A percentile compares a stretch with the other conserved stretches of the same genome.
Evolutionary conservation across 2,329 filamentous ascomycete species (phyloP).

Genomic region (Aspergillus clavatus): DNA sequence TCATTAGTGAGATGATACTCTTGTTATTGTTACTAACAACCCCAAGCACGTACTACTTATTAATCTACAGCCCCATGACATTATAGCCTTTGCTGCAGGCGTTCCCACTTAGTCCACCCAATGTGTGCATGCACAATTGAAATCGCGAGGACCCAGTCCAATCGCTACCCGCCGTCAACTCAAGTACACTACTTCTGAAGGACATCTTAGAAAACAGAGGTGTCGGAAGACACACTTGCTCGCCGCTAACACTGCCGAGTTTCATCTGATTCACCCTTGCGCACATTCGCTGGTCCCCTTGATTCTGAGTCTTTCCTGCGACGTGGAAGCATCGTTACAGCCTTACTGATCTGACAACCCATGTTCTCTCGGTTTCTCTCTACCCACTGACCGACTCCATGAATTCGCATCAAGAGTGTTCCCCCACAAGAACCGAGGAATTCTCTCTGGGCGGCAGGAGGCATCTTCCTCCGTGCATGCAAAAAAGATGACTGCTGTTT

Average conservation of each 20-base stretch:
- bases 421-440: too few relatives aligned
- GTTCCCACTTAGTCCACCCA: neutral
- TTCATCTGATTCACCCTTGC: neutral
- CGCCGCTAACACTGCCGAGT: neutral
- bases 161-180: conserved; percentile 16
- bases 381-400: too few relatives aligned
- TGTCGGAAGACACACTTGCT: neutral
- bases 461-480: too few relatives aligned
- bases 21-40: neutral
- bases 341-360: too few relatives aligned
- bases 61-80: neutral
- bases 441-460: too few relatives aligned
- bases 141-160: conserved; percentile 14
- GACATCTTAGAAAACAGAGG: conserved; percentile 1
- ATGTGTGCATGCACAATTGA: conserved; percentile 4
- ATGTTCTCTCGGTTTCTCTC: too few relatives aligned
- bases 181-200: conserved; percentile 6
- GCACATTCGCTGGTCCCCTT: neutral
- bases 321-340: too few relatives aligned
- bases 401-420: too few relatives aligned
- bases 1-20: neutral
- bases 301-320: neutral
- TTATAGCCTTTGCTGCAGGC: neutral
- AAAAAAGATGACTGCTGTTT: too few relatives aligned
- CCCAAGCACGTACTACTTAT: neutral